A percentile compares a stretch with the other conserved stretches of the same genome.
These are phyloP conservation scores for Pleurotus cornucopiae DNA, from an alignment of 768 basidiomycete species.

Conservation along the genomic window DNA sequence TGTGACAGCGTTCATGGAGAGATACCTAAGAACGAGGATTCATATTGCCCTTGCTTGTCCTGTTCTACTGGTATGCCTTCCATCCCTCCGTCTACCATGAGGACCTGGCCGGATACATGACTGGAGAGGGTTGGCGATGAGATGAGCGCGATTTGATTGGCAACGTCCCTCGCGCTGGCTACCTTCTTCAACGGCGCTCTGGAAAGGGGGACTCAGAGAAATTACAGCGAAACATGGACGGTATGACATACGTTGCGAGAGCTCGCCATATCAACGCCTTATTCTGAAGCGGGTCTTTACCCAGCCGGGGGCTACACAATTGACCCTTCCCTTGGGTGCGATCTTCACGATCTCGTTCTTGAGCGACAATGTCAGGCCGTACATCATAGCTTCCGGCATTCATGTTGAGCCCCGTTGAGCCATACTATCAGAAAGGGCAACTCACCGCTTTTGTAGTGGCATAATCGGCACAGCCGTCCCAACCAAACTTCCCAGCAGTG, in stretches of 20 bases:
- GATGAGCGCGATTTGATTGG: conserved; percentile 57
- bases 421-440: not conserved
- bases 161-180: conserved; percentile 58
- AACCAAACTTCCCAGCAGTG: conserved; percentile 69
- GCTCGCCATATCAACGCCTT: conserved; percentile 50
- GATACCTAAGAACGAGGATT: no score
- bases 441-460: conserved; percentile 67
- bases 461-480: conserved; percentile 64
- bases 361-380: conserved; percentile 60
- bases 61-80: conserved; percentile 46
- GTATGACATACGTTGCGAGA: conserved; percentile 56
- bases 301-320: conserved; percentile 67
- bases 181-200: conserved; percentile 75
- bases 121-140: conserved; percentile 62
- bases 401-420: not conserved
- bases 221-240: not conserved
- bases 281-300: conserved; percentile 59
- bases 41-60: no score
- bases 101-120: conserved; percentile 64
- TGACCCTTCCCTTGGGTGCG: conserved; percentile 67
- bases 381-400: conserved; percentile 56
- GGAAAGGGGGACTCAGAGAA: not conserved
- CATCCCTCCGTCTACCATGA: conserved; percentile 77
- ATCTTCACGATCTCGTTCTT: conserved; percentile 83
- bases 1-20: no score